Conservation (phyloP, 1,284 basidiomycete genomes). For the Papiliotrema nemorosa region DNA sequence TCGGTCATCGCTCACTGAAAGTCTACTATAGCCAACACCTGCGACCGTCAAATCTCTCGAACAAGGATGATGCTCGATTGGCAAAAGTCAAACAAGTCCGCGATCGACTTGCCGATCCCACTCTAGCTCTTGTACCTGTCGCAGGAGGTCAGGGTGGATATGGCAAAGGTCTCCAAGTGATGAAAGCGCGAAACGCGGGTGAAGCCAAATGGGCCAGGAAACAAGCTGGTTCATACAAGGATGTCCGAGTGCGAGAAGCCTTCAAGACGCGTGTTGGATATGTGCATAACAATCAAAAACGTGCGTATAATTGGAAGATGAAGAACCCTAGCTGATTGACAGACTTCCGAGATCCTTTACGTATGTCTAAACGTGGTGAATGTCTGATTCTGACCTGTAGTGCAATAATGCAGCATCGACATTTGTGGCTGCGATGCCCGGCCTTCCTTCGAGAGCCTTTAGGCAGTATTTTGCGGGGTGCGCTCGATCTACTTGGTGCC, state of each 20-base stretch:
- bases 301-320: slow-evolving; percentile 22
- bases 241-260: slow-evolving; percentile 71
- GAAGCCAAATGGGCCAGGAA: slow-evolving; percentile 90
- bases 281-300: slow-evolving; percentile 81
- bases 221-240: slow-evolving; percentile 80
- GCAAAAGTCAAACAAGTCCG: slow-evolving; percentile 63
- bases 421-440: no score
- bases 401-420: no score
- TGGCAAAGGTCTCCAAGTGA: slow-evolving; percentile 71
- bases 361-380: slow-evolving; percentile 19
- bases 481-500: no score
- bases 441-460: no score
- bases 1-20: slow-evolving; percentile 85
- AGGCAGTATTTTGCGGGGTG: no score
- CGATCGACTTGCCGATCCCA: slow-evolving; percentile 70
- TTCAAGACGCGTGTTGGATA: slow-evolving; percentile 70
- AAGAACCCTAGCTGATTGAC: not conserved
- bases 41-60: slow-evolving; percentile 45
- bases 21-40: slow-evolving; percentile 86
- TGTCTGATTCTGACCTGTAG: not conserved
- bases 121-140: slow-evolving; percentile 74
- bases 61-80: slow-evolving; percentile 50
- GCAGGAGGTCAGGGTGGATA: slow-evolving; percentile 81
- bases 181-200: slow-evolving; percentile 88
- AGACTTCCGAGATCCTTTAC: slow-evolving; percentile 59